These are phyloP conservation scores for Tricholoma hemisulphureum DNA, from an alignment of 768 basidiomycete genomes.

Conservation along the genomic window DNA sequence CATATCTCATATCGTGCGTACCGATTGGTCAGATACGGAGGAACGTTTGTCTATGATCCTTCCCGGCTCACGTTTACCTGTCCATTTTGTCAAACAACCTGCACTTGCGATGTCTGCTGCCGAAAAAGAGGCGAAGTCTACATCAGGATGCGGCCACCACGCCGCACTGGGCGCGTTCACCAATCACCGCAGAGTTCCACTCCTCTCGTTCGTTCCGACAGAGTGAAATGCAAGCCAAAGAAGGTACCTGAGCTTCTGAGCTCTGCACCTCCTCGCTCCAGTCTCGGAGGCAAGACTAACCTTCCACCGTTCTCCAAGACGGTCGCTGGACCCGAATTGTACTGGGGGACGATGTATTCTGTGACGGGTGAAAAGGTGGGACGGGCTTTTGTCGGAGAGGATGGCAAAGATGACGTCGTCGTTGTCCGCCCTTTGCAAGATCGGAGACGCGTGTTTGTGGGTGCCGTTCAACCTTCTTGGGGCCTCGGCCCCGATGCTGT, in stretches of 20 bases:
- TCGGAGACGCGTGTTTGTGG: conserved; percentile 27
- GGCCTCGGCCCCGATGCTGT: conserved; percentile 12
- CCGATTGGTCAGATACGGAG: conserved; percentile 22
- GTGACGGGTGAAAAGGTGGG: conserved; percentile 28
- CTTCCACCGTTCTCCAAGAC: conserved; percentile 7
- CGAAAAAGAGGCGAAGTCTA: conserved; percentile 47
- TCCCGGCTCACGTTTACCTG: conserved; percentile 33
- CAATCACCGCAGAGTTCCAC: background rate
- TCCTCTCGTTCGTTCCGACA: background rate
- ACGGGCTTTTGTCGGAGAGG: conserved; percentile 21
- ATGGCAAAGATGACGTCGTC: conserved; percentile 21
- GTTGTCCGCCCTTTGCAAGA: conserved; percentile 7
- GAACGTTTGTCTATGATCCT: conserved; percentile 18
- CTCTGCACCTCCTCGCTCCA: background rate
- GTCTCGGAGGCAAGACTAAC: conserved; percentile 7
- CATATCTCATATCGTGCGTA: background rate
- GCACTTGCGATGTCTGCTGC: conserved; percentile 50
- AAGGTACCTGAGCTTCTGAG: background rate
- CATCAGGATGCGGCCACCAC: conserved; percentile 21
- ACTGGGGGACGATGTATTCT: conserved; percentile 32
- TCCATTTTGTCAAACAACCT: conserved; percentile 43
- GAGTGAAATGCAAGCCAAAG: background rate
- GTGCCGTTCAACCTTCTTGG: conserved; percentile 32
- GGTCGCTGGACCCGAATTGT: conserved; percentile 18
- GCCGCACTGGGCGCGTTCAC: background rate